phyloP scores from a whole-genome alignment of 306 rosid genomes.

The Citrullus colocynthis region DNA sequence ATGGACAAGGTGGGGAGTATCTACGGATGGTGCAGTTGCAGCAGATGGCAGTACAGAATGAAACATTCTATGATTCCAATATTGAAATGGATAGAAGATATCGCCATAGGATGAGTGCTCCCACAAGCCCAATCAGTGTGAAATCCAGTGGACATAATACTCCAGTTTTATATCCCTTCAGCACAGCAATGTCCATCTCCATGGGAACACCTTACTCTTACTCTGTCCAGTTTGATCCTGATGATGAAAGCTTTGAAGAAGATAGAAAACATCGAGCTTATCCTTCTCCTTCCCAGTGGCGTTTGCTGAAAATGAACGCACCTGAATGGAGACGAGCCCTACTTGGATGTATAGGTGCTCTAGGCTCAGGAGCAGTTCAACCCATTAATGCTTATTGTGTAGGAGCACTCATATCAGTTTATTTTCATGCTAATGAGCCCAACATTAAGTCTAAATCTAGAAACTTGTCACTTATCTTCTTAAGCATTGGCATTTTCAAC shows the following conservation, averaged over 20 bases:
- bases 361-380: constrained; percentile 81
- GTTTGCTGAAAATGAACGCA: constrained; percentile 55
- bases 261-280: constrained; percentile 21
- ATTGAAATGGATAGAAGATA: constrained; percentile 29
- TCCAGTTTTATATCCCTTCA: constrained; percentile 37
- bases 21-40: constrained; percentile 71
- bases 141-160: constrained; percentile 41
- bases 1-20: constrained; percentile 53
- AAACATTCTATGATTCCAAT: constrained; percentile 22
- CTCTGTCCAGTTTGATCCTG: constrained; percentile 47
- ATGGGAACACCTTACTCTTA: constrained; percentile 74
- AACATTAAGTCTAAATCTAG: constrained; percentile 43
- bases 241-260: constrained; percentile 44
- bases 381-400: constrained; percentile 73
- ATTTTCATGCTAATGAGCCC: constrained; percentile 36
- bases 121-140: constrained; percentile 51
- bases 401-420: constrained; percentile 56
- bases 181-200: constrained; percentile 46
- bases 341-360: constrained; percentile 75
- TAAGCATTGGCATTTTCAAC: constrained; percentile 66
- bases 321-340: constrained; percentile 70
- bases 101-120: constrained; percentile 31
- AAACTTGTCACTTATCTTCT: constrained; percentile 44
- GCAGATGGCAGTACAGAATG: constrained; percentile 31
- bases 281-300: constrained; percentile 64